Base-by-base conservation (phyloP, 805 yeast species). In the Cyberlindnera japonica region DNA sequence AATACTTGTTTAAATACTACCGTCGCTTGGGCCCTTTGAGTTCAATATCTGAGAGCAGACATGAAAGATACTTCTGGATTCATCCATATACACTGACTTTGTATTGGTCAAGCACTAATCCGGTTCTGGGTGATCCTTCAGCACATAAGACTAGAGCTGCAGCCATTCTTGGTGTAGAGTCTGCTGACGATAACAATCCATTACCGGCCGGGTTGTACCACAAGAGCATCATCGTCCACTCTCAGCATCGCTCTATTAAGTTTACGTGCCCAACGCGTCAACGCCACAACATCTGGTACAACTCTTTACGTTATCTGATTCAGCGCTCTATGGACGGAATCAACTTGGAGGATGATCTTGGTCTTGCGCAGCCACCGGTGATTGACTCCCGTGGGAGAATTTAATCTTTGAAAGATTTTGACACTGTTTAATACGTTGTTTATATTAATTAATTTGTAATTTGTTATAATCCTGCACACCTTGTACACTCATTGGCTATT, bases 51-150 rank as follows among this genome's bases (percentile, higher is more conserved):
- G 93, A 88, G 37, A 75, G 76, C 30, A 75, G 96, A 44, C 99
- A 91, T 57, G 93, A 84, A 57, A 74, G 97, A 49, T 91, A 78
- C 65, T 91, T 91, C 72, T 93, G 98, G 98, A 77, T 93, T 33
- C 95, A 91, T 63, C 98, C 99, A 3, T 90, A 90, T 62, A 83
- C 93, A 8, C 65, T 88, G 68, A 87, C 96, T 0, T 68, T 91
- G 34, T 89, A 87, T 62, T 91, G 99, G 99, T 81, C 91, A 3
- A 72, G 75, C 5, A 71, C 79, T 11, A 86, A 85, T 55, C 97
- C 97, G 1, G 83, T 82, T 0, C 58, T 83, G 35, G 74, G 78
- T 4, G 81, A 83, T 50, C 84, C 88, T 9, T 66, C 81, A 1
- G 72, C 73, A 3, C 77, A 75, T 23, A 79, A 75, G 53, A 83